Percentiles rank a stretch among this genome's conserved stretches.
phyloP scores from a whole-genome alignment of 352 stramenopile genomes.

The Phytophthora cryptogea region DNA sequence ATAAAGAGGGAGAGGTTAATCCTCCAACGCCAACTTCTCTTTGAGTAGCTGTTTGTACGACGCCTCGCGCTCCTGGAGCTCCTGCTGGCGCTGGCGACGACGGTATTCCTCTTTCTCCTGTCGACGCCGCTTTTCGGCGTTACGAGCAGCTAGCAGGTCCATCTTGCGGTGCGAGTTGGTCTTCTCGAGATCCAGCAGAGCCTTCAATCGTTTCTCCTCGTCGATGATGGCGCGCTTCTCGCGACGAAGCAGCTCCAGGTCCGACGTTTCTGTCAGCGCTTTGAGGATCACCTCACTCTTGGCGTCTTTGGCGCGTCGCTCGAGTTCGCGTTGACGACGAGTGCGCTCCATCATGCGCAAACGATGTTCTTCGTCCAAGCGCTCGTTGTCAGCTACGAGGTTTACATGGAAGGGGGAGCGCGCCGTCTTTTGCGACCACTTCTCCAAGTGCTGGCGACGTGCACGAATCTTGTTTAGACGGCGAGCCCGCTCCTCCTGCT shows the following conservation, averaged over 20 bases:
- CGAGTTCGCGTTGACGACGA: conserved; percentile 60
- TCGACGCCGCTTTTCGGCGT: conserved; percentile 91
- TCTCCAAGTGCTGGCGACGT: conserved; percentile 64
- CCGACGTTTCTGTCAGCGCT: conserved; percentile 86
- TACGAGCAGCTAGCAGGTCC: conserved; percentile 89
- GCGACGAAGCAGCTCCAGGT: conserved; percentile 90
- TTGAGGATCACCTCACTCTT: conserved; percentile 95
- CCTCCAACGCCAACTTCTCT: conserved; percentile 79
- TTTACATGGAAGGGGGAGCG: conserved; percentile 93
- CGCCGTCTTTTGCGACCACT: conserved; percentile 91
- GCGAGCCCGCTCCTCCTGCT: conserved; percentile 59
- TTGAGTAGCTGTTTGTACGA: conserved; percentile 78
- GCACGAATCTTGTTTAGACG: conserved; percentile 67
- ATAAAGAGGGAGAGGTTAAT: conserved; percentile 20
- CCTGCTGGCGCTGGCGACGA: conserved; percentile 61
- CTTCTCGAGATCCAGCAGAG: conserved; percentile 94
- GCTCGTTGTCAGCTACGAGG: conserved; percentile 93
- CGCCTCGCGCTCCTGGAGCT: conserved; percentile 65
- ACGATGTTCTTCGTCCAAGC: conserved; percentile 90
- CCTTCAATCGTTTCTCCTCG: conserved; percentile 93
- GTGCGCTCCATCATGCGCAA: conserved; percentile 81
- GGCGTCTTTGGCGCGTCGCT: conserved; percentile 79
- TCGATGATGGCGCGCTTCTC: conserved; percentile 96
- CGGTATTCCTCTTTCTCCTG: conserved; percentile 90
- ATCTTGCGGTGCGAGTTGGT: conserved; percentile 92